phyloP scores from a whole-genome alignment of 148 eudicot genomes.

The Rhododendron mucronatum region DNA sequence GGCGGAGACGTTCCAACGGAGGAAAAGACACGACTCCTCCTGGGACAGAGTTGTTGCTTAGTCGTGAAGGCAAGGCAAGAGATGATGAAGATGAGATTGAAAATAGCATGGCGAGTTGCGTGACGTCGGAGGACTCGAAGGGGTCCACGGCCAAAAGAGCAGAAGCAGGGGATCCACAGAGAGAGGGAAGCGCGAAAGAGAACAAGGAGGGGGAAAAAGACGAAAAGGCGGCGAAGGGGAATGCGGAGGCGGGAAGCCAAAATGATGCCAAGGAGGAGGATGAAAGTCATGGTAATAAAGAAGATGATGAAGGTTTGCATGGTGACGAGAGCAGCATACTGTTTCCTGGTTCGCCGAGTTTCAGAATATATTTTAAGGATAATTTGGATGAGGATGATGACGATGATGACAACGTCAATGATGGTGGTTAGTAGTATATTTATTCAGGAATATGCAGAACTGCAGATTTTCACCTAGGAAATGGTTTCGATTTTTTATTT shows the following conservation, averaged over 20 bases:
- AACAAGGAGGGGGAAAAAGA: not conserved
- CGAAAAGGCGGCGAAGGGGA: no score
- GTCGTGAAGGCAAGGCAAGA: not conserved
- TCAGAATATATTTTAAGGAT: constrained; percentile 33
- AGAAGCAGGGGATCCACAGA: not conserved
- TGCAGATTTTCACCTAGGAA: not conserved
- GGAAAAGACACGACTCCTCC: constrained; percentile 3
- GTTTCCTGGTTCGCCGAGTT: constrained; percentile 33
- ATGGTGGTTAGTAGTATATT: not conserved
- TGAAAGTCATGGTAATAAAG: not conserved
- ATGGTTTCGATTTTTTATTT: not conserved
- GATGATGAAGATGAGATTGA: not conserved
- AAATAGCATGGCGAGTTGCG: not conserved
- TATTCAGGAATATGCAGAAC: not conserved
- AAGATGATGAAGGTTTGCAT: not conserved
- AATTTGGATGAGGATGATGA: constrained; percentile 3
- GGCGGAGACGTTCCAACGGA: not conserved
- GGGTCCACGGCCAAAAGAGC: not conserved
- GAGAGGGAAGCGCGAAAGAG: not conserved
- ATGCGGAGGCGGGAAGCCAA: not conserved
- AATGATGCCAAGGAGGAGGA: constrained; percentile 1
- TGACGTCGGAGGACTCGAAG: not conserved
- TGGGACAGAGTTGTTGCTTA: constrained; percentile 18
- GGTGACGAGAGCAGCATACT: not conserved
- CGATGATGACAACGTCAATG: not conserved